These are phyloP conservation scores for Cubamyces lactineus DNA, from an alignment of 768 basidiomycete genomes.

Conservation along the genomic window DNA sequence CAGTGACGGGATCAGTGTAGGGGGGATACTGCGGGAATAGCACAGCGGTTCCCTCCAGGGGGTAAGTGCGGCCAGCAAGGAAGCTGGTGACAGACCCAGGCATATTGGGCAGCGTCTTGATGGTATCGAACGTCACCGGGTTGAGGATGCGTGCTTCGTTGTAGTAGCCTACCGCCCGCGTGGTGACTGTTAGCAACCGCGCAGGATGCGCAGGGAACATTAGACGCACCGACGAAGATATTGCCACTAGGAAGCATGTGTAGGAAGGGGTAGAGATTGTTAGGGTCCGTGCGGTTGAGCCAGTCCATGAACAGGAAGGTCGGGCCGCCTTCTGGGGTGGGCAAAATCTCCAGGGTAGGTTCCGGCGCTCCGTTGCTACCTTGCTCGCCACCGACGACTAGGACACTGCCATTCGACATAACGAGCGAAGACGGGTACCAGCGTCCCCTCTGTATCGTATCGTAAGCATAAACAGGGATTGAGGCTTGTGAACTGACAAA, in stretches of 20 bases:
- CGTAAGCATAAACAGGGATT: not conserved
- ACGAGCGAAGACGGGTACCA: slow-evolving; percentile 77
- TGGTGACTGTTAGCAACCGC: not conserved
- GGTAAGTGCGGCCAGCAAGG: slow-evolving; percentile 77
- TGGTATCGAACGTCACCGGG: slow-evolving; percentile 64
- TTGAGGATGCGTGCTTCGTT: slow-evolving; percentile 82
- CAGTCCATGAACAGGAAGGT: slow-evolving; percentile 67
- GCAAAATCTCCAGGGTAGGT: slow-evolving; percentile 74
- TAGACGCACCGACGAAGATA: slow-evolving; percentile 64
- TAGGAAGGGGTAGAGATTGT: slow-evolving; percentile 81
- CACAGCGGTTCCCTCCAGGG: slow-evolving; percentile 71
- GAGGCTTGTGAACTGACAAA: not conserved
- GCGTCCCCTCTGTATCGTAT: slow-evolving; percentile 50
- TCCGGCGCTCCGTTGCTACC: slow-evolving; percentile 69
- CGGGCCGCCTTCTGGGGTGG: slow-evolving; percentile 63
- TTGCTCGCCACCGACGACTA: slow-evolving; percentile 75
- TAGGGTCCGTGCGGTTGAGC: slow-evolving; percentile 72
- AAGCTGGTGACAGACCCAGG: slow-evolving; percentile 76
- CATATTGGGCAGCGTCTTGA: slow-evolving; percentile 65
- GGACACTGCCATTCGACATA: slow-evolving; percentile 72
- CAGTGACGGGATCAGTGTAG: slow-evolving; percentile 69
- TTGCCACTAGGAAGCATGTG: slow-evolving; percentile 68
- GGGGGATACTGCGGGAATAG: slow-evolving; percentile 72
- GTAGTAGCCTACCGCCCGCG: slow-evolving; percentile 58
- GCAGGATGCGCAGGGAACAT: not conserved